phyloP scores from a whole-genome alignment of 441 rosid species.

The Hypseocharis bilobata region DNA sequence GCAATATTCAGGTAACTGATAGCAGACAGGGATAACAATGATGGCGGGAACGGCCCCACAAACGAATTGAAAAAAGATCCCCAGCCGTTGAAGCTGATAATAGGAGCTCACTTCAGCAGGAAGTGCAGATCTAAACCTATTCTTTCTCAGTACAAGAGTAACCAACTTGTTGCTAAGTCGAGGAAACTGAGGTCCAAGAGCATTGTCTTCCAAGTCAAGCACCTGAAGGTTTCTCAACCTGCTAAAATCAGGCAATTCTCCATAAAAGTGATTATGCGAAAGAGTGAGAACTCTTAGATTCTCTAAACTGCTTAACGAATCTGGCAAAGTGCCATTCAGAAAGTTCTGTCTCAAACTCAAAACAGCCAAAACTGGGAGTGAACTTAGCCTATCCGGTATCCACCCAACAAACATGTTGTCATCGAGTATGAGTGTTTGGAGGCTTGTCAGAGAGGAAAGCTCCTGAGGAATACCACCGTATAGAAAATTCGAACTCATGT shows the following conservation, averaged over 20 bases:
- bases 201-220: slow-evolving; percentile 76
- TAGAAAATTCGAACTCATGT: slow-evolving; percentile 68
- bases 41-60: slow-evolving; percentile 63
- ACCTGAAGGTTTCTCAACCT: slow-evolving; percentile 72
- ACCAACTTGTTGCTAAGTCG: slow-evolving; percentile 58
- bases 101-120: slow-evolving; percentile 46
- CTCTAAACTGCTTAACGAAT: slow-evolving; percentile 48
- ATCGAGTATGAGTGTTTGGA: slow-evolving; percentile 74
- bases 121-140: slow-evolving; percentile 69
- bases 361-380: slow-evolving; percentile 50
- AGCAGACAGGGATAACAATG: slow-evolving; percentile 59
- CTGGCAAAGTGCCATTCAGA: slow-evolving; percentile 64
- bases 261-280: slow-evolving; percentile 60
- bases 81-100: slow-evolving; percentile 70
- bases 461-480: slow-evolving; percentile 57
- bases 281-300: slow-evolving; percentile 69
- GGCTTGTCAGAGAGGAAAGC: slow-evolving; percentile 45
- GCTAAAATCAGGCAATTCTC: slow-evolving; percentile 62
- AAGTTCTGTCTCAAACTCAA: slow-evolving; percentile 63
- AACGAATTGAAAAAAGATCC: slow-evolving; percentile 66
- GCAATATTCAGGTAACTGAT: slow-evolving; percentile 54
- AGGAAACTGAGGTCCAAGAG: slow-evolving; percentile 67
- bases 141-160: slow-evolving; percentile 58
- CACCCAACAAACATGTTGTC: slow-evolving; percentile 63
- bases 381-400: slow-evolving; percentile 55